phyloP scores from a whole-genome alignment of 495 filamentous ascomycete species.

The Neurospora tetrasperma region DNA sequence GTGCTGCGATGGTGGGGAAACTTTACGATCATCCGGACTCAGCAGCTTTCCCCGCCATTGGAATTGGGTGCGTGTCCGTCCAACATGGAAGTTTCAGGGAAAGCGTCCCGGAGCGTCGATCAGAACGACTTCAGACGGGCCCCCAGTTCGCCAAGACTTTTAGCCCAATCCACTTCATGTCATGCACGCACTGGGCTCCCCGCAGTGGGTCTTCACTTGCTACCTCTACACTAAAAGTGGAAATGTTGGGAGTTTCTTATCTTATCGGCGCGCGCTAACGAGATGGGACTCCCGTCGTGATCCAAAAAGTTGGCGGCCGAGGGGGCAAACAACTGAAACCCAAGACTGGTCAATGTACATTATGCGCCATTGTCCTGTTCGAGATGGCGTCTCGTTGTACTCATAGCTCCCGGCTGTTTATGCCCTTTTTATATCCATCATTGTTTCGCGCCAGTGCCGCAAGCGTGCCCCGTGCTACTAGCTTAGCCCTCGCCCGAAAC shows the following conservation, averaged over 20 bases:
- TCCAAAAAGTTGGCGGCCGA: conserved; percentile 5
- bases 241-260: background rate
- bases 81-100: background rate
- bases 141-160: background rate
- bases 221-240: no score
- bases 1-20: background rate
- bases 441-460: conserved; percentile 30
- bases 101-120: background rate
- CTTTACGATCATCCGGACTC: background rate
- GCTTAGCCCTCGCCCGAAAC: conserved; percentile 14
- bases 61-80: background rate
- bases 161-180: background rate
- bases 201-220: no score
- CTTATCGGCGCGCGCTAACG: conserved; percentile 7
- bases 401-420: conserved; percentile 39
- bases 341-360: background rate
- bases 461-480: conserved; percentile 13
- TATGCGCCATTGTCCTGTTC: background rate
- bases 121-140: background rate
- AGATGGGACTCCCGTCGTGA: background rate
- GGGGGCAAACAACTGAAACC: background rate
- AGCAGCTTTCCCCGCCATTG: background rate
- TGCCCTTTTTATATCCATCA: conserved; percentile 59
- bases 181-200: no score
- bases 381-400: background rate